Evolutionary conservation across 2,329 filamentous ascomycete genomes (phyloP).

Genomic region (Trichoderma oligosporum): DNA sequence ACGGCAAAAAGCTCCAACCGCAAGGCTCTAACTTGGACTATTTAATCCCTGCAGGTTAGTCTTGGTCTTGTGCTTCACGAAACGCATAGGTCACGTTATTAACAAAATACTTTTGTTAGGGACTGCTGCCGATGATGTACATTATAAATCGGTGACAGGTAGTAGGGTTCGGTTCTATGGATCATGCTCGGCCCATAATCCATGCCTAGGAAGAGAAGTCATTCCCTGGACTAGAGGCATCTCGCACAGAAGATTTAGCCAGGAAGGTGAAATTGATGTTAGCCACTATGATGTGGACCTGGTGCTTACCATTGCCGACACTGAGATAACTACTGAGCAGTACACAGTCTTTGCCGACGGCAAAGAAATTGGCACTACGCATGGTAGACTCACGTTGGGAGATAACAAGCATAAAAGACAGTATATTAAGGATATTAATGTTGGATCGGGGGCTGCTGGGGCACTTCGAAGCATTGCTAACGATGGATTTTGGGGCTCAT

Average conservation of each 20-base stretch:
- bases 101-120: background rate
- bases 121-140: background rate
- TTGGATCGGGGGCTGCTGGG: background rate
- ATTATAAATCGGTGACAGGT: background rate
- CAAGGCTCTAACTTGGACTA: background rate
- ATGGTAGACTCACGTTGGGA: slow-evolving; percentile 3
- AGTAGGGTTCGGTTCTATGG: background rate
- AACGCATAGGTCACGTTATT: background rate
- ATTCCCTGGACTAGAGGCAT: background rate
- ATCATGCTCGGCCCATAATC: background rate
- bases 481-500: slow-evolving; percentile 7
- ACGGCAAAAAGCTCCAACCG: background rate
- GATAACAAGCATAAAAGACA: background rate
- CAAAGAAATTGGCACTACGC: background rate
- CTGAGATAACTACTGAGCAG: slow-evolving; percentile 1
- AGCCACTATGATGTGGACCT: background rate
- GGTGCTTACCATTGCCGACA: slow-evolving; percentile 1
- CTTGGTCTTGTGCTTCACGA: background rate
- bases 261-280: background rate
- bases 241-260: background rate
- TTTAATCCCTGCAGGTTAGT: slow-evolving; percentile 6
- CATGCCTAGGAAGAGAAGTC: background rate
- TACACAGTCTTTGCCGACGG: background rate
- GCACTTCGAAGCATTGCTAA: slow-evolving; percentile 6
- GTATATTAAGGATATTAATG: background rate